Base-by-base conservation (phyloP, 371 early-diverging fungal species). In the Mortierella sp. region DNA sequence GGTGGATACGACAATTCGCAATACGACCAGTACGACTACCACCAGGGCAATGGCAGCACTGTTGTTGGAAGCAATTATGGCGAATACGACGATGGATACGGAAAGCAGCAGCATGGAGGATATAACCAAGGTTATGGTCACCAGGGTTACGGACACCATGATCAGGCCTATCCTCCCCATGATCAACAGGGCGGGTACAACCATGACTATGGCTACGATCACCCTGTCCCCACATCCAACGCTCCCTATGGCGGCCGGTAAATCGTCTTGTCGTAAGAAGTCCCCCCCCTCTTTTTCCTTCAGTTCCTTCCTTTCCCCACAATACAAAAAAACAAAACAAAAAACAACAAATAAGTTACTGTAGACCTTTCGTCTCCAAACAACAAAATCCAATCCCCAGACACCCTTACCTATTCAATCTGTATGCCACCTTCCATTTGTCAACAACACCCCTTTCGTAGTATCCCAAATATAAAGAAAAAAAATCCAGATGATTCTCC, bases 201-300 rank as follows among this genome's bases (percentile, higher is more conserved):
- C 29, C 81, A 65, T 49, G 84, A 80, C n/a, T 83, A 83, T 70
- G 84, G 80, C 16, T 83, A 77, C 46, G 84, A 83, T 29, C 80
- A 80, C 35, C 63, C 74, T 5, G 74, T 80, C 24, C 80, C 84
- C 7, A 74, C 80, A 35, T 76, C 79, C 12, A 75, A 72, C 16
- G 51, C 79, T 6, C 72, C 76, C 18, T 75, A 76, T 70, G 77
- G 74, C 12, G 58, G 68, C 43, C 27, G 77, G 84, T 83, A 83
- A 51, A 51, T 21, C 41, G 41, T 41, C 41, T 41, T 41, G 41
- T 41, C 41, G 41, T 71, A 38, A 35, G 16, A 21, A 18, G 16
- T 51, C 18, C 18, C 5, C 21, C 5, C 16, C 6, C 18, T 18
- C 21, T 32, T 29, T 58, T 27, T 10, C 8, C 46, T 43, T 2